Evolutionary conservation across 2,329 filamentous ascomycete species (phyloP).

Genomic region (Beauveria brongniartii): DNA sequence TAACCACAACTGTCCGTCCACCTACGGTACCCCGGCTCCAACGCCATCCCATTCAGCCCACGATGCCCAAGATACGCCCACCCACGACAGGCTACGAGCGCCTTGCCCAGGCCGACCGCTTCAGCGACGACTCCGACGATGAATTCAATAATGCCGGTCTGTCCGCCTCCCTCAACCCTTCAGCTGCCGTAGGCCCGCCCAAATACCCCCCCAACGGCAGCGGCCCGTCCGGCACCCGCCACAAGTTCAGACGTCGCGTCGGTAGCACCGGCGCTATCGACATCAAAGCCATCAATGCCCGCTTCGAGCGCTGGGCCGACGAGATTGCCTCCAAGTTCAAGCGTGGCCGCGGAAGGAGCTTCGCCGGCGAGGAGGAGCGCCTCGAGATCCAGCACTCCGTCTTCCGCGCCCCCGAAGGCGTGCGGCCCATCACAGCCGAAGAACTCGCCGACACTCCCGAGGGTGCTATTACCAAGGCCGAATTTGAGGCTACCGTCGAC

Average conservation of each 20-base stretch:
- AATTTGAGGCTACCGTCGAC: constrained; percentile 85
- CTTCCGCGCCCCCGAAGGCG: constrained; percentile 85
- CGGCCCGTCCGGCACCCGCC: constrained; percentile 40
- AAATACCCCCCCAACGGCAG: constrained; percentile 57
- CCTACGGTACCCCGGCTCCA: not conserved
- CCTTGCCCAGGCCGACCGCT: constrained; percentile 71
- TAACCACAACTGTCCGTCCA: not conserved
- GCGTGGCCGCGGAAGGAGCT: constrained; percentile 66
- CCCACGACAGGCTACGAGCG: constrained; percentile 78
- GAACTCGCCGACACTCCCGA: constrained; percentile 56
- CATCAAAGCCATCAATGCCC: constrained; percentile 95
- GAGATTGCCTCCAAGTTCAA: constrained; percentile 98
- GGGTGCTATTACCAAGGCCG: constrained; percentile 62
- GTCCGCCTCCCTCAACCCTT: constrained; percentile 48
- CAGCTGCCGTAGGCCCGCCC: constrained; percentile 36
- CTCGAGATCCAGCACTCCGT: constrained; percentile 97
- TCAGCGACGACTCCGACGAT: constrained; percentile 63
- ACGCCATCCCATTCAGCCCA: constrained; percentile 15
- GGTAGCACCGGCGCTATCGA: constrained; percentile 84
- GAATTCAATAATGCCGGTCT: constrained; percentile 47
- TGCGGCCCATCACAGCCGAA: constrained; percentile 71
- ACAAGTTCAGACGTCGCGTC: constrained; percentile 38
- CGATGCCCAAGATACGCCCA: constrained; percentile 60
- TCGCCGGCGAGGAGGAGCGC: constrained; percentile 67
- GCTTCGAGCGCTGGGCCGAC: constrained; percentile 92